phyloP scores from a whole-genome alignment of 2,329 filamentous ascomycete species.

The Talaromyces sp. region DNA sequence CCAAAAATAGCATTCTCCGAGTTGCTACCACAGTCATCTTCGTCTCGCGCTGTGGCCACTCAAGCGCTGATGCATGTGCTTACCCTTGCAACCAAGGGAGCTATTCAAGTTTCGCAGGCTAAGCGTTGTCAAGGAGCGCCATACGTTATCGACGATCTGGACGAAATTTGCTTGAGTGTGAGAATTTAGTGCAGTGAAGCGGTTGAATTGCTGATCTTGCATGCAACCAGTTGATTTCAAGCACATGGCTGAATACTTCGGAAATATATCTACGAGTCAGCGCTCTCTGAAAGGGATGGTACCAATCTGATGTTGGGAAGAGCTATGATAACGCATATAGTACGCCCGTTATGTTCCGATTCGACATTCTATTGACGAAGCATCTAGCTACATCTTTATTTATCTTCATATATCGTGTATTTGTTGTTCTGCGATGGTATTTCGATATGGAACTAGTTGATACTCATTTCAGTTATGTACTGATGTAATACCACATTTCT shows the following conservation, averaged over 20 bases:
- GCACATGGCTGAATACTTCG: background rate
- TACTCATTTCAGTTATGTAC: conserved; percentile 13
- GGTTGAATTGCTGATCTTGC: background rate
- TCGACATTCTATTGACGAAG: background rate
- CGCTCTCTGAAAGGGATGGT: background rate
- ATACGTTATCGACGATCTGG: conserved; percentile 20
- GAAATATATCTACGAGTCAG: background rate
- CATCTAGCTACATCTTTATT: conserved; percentile 1
- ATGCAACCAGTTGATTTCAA: background rate
- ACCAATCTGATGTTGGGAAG: background rate
- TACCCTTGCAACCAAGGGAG: conserved; percentile 62
- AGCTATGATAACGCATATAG: background rate
- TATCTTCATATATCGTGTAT: conserved; percentile 16
- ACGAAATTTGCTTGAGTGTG: conserved; percentile 30
- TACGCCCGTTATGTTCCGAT: background rate
- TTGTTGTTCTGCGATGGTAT: conserved; percentile 16
- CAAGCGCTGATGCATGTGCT: conserved; percentile 75
- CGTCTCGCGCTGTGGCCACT: conserved; percentile 60
- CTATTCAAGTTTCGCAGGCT: conserved; percentile 56
- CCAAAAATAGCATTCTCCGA: conserved; percentile 62
- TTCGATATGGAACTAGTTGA: conserved; percentile 17
- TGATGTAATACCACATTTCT: conserved; percentile 18
- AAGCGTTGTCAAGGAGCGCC: conserved; percentile 37
- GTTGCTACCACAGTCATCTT: conserved; percentile 59
- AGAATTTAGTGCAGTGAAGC: conserved; percentile 16